Conservation (phyloP, 148 eudicot species). For the Fagopyrum homotropicum region DNA sequence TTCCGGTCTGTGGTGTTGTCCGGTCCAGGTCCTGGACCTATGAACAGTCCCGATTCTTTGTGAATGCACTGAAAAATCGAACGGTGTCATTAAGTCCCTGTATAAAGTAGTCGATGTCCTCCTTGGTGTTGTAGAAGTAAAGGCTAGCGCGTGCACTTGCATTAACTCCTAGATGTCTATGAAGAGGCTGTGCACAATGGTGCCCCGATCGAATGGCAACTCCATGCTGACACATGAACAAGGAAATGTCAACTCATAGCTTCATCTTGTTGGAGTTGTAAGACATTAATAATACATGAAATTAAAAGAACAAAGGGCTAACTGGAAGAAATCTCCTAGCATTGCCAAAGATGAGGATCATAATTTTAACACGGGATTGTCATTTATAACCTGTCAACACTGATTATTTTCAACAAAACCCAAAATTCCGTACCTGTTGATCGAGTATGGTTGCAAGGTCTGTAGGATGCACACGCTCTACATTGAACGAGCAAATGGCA, state of each 20-base stretch:
- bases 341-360: too few species aligned
- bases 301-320: too few species aligned
- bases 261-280: not conserved
- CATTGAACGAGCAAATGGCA: conserved; percentile 86
- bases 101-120: conserved; percentile 68
- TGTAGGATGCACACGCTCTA: conserved; percentile 70
- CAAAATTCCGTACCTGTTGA: conserved; percentile 50
- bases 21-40: too few species aligned
- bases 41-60: too few species aligned
- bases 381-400: too few species aligned
- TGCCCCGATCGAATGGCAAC: conserved; percentile 96
- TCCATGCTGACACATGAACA: conserved; percentile 43
- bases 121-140: conserved; percentile 85
- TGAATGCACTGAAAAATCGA: conserved; percentile 25
- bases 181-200: conserved; percentile 97
- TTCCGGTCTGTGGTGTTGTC: too few species aligned
- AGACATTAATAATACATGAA: not conserved
- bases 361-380: too few species aligned
- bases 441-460: conserved; percentile 86
- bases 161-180: conserved; percentile 62
- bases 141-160: conserved; percentile 95
- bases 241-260: not conserved
- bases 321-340: too few species aligned
- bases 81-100: conserved; percentile 63
- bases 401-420: too few species aligned